A percentile compares a stretch with the other conserved stretches of the same genome.
Evolutionary conservation across 192 early-diverging fungal genomes (phyloP).

Genomic region (Dispira parvispora): DNA sequence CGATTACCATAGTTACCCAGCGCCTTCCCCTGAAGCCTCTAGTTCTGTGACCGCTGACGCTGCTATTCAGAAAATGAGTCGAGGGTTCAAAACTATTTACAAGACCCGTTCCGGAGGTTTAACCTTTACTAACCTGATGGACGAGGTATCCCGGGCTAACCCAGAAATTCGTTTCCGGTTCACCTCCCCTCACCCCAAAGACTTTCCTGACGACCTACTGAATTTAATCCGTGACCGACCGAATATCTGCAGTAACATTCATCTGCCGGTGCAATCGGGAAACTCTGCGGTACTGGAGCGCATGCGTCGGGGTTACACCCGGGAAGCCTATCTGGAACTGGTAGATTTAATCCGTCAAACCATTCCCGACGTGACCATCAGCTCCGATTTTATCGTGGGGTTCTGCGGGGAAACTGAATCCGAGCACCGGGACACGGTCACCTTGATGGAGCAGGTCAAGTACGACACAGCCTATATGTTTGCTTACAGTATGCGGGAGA

Average conservation of each 20-base stretch:
- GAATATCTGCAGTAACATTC: slow-evolving; percentile 56
- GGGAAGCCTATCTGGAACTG: slow-evolving; percentile 50
- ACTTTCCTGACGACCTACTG: slow-evolving; percentile 55
- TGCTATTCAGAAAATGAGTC: slow-evolving; percentile 20
- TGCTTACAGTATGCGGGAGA: slow-evolving; percentile 59
- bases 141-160: slow-evolving; percentile 42
- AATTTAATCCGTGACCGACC: slow-evolving; percentile 45
- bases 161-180: slow-evolving; percentile 66
- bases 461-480: slow-evolving; percentile 70
- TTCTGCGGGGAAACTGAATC: slow-evolving; percentile 64
- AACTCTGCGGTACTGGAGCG: slow-evolving; percentile 41
- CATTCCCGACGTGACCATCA: slow-evolving; percentile 55
- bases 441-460: slow-evolving; percentile 41
- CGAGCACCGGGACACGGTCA: slow-evolving; percentile 51
- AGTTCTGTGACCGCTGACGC: slow-evolving; percentile 13
- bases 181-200: slow-evolving; percentile 66
- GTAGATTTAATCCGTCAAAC: slow-evolving; percentile 42
- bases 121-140: slow-evolving; percentile 56
- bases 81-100: slow-evolving; percentile 63
- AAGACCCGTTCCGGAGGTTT: slow-evolving; percentile 54
- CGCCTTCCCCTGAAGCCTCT: slow-evolving; percentile 16
- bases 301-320: slow-evolving; percentile 60
- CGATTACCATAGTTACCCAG: slow-evolving; percentile 29
- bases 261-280: slow-evolving; percentile 58
- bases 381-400: slow-evolving; percentile 56